phyloP scores from a whole-genome alignment of 2,329 filamentous ascomycete genomes.

The Achaetomium macrosporum region DNA sequence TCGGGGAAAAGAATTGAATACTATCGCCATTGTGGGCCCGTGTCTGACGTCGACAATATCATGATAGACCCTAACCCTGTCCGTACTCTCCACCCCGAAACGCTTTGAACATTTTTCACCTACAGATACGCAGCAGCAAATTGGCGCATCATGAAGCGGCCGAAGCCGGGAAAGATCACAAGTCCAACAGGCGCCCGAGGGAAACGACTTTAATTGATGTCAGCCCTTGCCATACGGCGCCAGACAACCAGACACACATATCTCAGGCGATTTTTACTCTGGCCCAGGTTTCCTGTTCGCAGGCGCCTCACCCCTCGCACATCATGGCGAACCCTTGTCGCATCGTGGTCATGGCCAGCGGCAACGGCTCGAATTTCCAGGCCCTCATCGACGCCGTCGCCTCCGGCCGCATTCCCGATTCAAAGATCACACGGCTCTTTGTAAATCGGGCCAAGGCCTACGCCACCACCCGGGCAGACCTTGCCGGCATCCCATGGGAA shows the following conservation, averaged over 20 bases:
- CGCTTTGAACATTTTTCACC: background rate
- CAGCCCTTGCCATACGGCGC: background rate
- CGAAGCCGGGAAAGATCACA: background rate
- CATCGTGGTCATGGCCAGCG: conserved; percentile 64
- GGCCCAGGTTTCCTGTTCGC: background rate
- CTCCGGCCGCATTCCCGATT: conserved; percentile 35
- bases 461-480: conserved; percentile 36
- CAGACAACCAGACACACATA: no score
- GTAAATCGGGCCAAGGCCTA: conserved; percentile 45
- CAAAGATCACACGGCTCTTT: conserved; percentile 41
- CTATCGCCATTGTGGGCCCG: no score
- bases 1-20: no score
- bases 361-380: conserved; percentile 73
- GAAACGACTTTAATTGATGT: background rate
- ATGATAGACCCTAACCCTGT: conserved; percentile 7
- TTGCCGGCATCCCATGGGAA: conserved; percentile 60
- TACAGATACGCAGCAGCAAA: conserved; percentile 1
- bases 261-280: background rate
- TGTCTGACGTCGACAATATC: background rate
- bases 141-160: conserved; percentile 11
- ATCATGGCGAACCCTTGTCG: conserved; percentile 34
- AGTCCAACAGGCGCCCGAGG: background rate
- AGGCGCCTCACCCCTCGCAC: background rate
- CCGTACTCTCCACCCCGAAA: background rate
- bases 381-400: conserved; percentile 54